phyloP scores from a whole-genome alignment of 2,329 filamentous ascomycete species.

The Dothistroma septosporum region DNA sequence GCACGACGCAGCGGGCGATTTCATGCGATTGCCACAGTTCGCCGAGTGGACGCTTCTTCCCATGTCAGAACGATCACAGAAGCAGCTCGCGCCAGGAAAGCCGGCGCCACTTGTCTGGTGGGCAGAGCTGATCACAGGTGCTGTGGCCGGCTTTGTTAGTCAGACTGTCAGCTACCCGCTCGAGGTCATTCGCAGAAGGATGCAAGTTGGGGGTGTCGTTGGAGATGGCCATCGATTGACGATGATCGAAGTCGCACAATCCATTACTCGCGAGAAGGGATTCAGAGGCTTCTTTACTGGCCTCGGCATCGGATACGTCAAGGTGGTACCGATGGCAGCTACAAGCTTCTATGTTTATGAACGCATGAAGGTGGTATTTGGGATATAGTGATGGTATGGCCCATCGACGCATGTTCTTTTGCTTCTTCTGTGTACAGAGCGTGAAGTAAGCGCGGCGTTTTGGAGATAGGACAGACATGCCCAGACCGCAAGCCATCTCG shows the following conservation, averaged over 20 bases:
- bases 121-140: constrained; percentile 81
- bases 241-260: constrained; percentile 71
- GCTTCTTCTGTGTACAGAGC: constrained; percentile 1
- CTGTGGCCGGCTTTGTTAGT: constrained; percentile 79
- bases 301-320: constrained; percentile 89
- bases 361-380: constrained; percentile 55
- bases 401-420: background rate
- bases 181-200: constrained; percentile 83
- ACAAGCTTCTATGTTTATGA: constrained; percentile 66
- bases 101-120: constrained; percentile 72
- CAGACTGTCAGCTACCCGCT: constrained; percentile 92
- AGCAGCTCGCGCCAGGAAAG: constrained; percentile 47
- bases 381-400: constrained; percentile 35
- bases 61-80: constrained; percentile 43
- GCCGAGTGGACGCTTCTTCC: constrained; percentile 72
- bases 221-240: constrained; percentile 78
- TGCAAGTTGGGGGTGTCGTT: constrained; percentile 94
- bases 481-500: background rate
- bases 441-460: constrained; percentile 1
- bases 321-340: constrained; percentile 85
- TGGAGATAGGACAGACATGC: constrained; percentile 4
- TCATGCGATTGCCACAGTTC: constrained; percentile 66
- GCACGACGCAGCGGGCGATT: constrained; percentile 83
- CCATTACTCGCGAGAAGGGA: constrained; percentile 73
- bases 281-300: constrained; percentile 85